These are phyloP conservation scores for Capsicum rhomboideum DNA, from an alignment of 257 asterid species.

Conservation along the genomic window DNA sequence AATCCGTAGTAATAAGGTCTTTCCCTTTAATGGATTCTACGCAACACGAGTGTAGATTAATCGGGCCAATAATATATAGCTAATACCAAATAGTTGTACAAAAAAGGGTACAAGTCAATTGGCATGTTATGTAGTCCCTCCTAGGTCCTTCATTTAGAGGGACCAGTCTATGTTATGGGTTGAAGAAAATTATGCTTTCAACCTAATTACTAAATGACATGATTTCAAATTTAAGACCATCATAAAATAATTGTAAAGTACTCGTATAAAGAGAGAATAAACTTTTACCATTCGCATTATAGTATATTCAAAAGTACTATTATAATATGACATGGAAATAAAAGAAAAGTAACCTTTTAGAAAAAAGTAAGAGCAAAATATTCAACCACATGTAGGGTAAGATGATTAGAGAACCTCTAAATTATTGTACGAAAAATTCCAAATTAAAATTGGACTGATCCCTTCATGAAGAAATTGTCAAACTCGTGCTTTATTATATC, in stretches of 20 bases:
- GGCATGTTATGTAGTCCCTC: neutral
- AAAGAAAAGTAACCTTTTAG: neutral
- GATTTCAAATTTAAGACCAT: too few species aligned
- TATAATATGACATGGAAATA: neutral
- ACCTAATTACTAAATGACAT: too few species aligned
- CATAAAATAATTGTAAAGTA: too few species aligned
- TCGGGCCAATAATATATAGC: neutral
- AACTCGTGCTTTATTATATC: neutral
- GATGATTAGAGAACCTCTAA: neutral
- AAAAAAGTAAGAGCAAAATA: neutral
- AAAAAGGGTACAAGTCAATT: neutral
- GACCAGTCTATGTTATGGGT: neutral
- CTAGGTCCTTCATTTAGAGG: neutral
- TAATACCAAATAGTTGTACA: neutral
- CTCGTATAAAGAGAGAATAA: neutral
- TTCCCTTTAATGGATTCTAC: neutral
- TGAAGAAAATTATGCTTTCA: neutral
- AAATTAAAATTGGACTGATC: neutral
- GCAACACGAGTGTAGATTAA: neutral
- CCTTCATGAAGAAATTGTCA: neutral
- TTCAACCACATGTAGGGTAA: neutral
- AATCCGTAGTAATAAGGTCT: rapidly evolving
- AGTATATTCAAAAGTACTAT: neutral
- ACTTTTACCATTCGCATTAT: neutral
- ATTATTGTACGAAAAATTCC: neutral